Conservation (phyloP, 2,329 filamentous ascomycete genomes). For the Penicillium expansum region DNA sequence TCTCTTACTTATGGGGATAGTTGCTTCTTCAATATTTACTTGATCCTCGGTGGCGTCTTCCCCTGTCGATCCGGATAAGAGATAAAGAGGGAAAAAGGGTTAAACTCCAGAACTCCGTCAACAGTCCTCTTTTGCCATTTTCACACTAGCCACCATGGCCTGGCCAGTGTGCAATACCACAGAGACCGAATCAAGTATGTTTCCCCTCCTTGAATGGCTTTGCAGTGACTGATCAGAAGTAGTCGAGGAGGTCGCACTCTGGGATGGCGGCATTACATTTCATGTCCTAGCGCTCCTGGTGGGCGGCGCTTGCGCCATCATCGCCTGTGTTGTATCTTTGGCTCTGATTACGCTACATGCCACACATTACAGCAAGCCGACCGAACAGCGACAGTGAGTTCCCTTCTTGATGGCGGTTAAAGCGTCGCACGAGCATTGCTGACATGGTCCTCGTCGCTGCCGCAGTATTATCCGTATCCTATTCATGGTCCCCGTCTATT, state of each 20-base stretch:
- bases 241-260: constrained; percentile 52
- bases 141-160: constrained; percentile 32
- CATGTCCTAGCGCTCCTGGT: constrained; percentile 57
- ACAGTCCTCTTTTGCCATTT: background rate
- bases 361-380: constrained; percentile 58
- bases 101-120: constrained; percentile 8
- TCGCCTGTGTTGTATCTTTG: constrained; percentile 52
- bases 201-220: background rate
- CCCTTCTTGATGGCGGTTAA: constrained; percentile 56
- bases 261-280: constrained; percentile 53
- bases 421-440: constrained; percentile 31
- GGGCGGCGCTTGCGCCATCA: constrained; percentile 52
- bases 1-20: background rate
- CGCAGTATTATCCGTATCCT: constrained; percentile 78
- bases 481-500: constrained; percentile 80
- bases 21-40: background rate
- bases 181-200: constrained; percentile 47
- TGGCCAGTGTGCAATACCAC: constrained; percentile 53
- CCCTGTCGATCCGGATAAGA: constrained; percentile 24
- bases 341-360: constrained; percentile 58
- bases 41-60: constrained; percentile 9
- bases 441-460: constrained; percentile 43
- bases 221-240: constrained; percentile 13
- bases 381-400: constrained; percentile 62
- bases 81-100: constrained; percentile 17